Base-by-base conservation (phyloP, 257 asterid genomes). In the Solanum piurae region DNA sequence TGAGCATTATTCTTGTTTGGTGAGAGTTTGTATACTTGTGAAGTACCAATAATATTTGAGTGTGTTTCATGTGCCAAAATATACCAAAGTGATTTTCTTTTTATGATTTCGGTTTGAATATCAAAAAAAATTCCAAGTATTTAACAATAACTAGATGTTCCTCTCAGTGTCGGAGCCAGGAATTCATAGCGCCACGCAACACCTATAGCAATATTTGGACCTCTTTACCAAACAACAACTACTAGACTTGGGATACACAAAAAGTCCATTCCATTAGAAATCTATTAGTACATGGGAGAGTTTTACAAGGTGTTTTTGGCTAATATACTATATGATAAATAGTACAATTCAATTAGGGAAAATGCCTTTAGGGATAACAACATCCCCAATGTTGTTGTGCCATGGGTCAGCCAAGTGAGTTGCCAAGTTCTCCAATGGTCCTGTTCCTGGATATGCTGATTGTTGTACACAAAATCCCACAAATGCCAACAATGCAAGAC, bases 371-470 rank as follows among this genome's bases (percentile, higher is more conserved):
- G 99, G 99, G 87, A 97, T 94, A 76, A 97, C 34, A 34, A 97
- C 16, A 40, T 95, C 95, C 52, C 99, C 99, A 64, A 95, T 95
- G 95, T 94, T 97, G 94, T 95, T 93, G 98, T 97, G 99, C 99
- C 99, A 97, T 68, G 99, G 99, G 58, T 97, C 99, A 23, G 99
- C 95, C 95, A 97, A 93, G 92, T 95, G 98, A 64, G 91, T 86
- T 9, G 98, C 98, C 92, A 96, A 91, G 90, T 96, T 96, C 93
- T 96, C 99, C 95, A 96, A 85, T 12, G 99, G 98, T 52, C 99
- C 99, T 25, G 98, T 96, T 52, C 99, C 99, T 3, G 99, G 98
- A 31, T 94, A 94, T 12, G 99, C 99, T 5, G 98, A 92, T 87
- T 96, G 98, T 83, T 96, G 99, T 13, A 95, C 98, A 13, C 92